Conservation (phyloP, 306 rosid species). For the Prunus armeniaca region DNA sequence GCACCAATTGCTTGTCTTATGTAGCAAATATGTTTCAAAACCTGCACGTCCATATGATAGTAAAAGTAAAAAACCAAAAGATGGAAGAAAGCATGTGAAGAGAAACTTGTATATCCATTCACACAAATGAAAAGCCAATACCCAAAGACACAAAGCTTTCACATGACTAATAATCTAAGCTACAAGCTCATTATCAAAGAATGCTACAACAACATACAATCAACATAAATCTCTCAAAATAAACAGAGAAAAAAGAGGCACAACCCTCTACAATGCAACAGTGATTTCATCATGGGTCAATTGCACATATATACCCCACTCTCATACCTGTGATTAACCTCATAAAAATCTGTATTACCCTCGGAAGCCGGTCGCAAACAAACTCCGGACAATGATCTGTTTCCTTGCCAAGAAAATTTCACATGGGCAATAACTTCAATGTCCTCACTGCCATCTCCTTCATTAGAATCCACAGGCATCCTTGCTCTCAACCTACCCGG, state of each 20-base stretch:
- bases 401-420: conserved; percentile 66
- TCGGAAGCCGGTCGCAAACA: conserved; percentile 72
- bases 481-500: conserved; percentile 84
- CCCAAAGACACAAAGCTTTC: conserved; percentile 28
- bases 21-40: background rate
- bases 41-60: background rate
- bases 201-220: conserved; percentile 53
- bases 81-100: conserved; percentile 4
- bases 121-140: conserved; percentile 29
- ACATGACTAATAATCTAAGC: conserved; percentile 30
- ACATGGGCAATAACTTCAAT: conserved; percentile 71
- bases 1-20: too few species aligned
- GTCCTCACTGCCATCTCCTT: conserved; percentile 59
- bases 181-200: conserved; percentile 52
- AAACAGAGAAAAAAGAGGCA: conserved; percentile 26
- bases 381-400: conserved; percentile 71
- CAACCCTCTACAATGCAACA: conserved; percentile 24
- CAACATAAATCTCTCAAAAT: conserved; percentile 29
- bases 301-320: conserved; percentile 79
- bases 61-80: background rate
- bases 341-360: conserved; percentile 82
- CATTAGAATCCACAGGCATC: conserved; percentile 76
- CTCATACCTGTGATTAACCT: conserved; percentile 79
- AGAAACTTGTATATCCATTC: conserved; percentile 18
- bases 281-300: conserved; percentile 43